A percentile compares a stretch with the other conserved stretches of the same genome.
These are phyloP conservation scores for Flaveria ramosissima DNA, from an alignment of 129 eudicot genomes.

Conservation along the genomic window DNA sequence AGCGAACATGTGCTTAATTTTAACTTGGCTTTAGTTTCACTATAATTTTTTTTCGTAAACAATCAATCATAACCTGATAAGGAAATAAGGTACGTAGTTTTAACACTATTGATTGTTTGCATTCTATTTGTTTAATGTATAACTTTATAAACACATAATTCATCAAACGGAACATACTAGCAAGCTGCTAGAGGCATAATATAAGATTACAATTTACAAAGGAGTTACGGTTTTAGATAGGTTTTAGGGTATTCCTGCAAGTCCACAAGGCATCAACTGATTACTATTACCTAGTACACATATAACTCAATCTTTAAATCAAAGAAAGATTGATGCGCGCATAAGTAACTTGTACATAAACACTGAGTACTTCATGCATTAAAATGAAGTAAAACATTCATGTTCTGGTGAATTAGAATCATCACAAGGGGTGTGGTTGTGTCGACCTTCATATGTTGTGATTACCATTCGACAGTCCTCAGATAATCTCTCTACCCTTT, in stretches of 20 bases:
- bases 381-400: constrained; percentile 69
- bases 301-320: constrained; percentile 27
- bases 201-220: not conserved
- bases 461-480: constrained; percentile 85
- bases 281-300: constrained; percentile 19
- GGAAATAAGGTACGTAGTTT: not conserved
- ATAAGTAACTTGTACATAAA: constrained; percentile 30
- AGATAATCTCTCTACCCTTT: constrained; percentile 73
- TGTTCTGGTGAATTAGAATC: constrained; percentile 73
- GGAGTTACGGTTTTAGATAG: not conserved
- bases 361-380: constrained; percentile 9
- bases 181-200: not conserved
- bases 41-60: not conserved
- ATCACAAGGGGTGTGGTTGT: constrained; percentile 70
- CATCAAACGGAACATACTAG: not conserved
- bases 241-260: not conserved
- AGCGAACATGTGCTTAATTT: not conserved
- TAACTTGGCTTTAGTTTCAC: not conserved
- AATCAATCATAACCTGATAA: not conserved
- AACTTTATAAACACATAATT: not conserved
- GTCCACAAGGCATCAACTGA: not conserved
- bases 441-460: constrained; percentile 85
- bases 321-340: constrained; percentile 28
- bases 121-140: not conserved
- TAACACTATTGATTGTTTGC: not conserved